Conservation (phyloP, 129 eudicot species). For the Centella asiatica region DNA sequence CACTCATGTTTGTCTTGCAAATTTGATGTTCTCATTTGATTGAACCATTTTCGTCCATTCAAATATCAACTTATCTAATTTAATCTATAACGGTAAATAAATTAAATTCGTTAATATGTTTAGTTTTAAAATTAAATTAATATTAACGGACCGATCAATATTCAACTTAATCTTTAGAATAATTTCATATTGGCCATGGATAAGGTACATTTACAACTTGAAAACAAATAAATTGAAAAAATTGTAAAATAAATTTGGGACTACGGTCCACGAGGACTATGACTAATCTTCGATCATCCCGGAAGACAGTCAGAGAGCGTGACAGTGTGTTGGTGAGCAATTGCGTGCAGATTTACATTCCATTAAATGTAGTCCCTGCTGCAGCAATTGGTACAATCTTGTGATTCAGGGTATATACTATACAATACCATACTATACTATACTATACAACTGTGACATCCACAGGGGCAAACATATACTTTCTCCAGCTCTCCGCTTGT, state of each 20-base stretch:
- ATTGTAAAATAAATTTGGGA: too few relatives aligned
- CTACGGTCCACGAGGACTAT: background rate
- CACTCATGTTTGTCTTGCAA: too few relatives aligned
- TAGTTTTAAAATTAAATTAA: too few relatives aligned
- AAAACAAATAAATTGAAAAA: too few relatives aligned
- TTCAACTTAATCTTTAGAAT: too few relatives aligned
- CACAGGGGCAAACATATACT: background rate
- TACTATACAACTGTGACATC: constrained; percentile 1
- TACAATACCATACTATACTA: background rate
- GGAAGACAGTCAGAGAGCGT: background rate
- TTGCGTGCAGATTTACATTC: constrained; percentile 1
- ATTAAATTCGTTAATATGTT: too few relatives aligned
- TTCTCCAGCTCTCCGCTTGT: background rate
- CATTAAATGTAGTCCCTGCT: background rate
- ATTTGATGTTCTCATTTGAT: too few relatives aligned
- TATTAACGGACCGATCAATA: too few relatives aligned
- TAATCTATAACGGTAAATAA: too few relatives aligned
- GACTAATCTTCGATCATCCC: constrained; percentile 1
- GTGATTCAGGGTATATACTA: constrained; percentile 1
- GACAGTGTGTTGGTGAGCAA: constrained; percentile 13
- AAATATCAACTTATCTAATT: too few relatives aligned
- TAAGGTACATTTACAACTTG: background rate
- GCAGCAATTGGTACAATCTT: background rate
- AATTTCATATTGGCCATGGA: too few relatives aligned
- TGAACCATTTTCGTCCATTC: too few relatives aligned